Conservation (phyloP, 1,139 yeast genomes). For the Ogataea hybrid region DNA sequence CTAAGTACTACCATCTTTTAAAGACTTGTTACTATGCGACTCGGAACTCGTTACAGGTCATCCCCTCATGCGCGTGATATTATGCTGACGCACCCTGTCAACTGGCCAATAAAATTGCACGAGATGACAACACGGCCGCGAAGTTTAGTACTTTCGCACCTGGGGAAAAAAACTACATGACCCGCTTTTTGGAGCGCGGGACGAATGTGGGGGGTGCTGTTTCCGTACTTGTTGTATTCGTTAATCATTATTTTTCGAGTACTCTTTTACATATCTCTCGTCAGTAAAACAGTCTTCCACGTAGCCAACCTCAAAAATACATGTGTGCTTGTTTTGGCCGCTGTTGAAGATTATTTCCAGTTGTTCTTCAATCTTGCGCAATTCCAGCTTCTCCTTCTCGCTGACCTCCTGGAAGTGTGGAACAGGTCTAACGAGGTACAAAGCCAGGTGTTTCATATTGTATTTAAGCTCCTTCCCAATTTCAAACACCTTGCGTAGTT, state of each 20-base stretch:
- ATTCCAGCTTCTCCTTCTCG: conserved; percentile 10
- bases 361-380: conserved; percentile 5
- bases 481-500: conserved; percentile 27
- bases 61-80: conserved; percentile 16
- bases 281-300: conserved; percentile 24
- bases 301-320: conserved; percentile 25
- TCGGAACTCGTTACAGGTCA: conserved; percentile 7
- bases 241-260: conserved; percentile 14
- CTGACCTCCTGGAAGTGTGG: neutral
- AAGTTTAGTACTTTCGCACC: conserved; percentile 7
- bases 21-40: neutral
- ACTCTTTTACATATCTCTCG: conserved; percentile 14
- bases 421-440: conserved; percentile 21
- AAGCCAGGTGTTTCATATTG: conserved; percentile 19
- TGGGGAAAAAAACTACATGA: conserved; percentile 11
- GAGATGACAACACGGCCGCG: conserved; percentile 14
- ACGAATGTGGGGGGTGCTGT: conserved; percentile 3
- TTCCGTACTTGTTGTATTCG: conserved; percentile 1
- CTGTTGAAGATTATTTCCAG: conserved; percentile 19
- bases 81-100: conserved; percentile 10
- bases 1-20: neutral
- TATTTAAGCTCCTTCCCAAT: conserved; percentile 12
- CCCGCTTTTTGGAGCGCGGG: conserved; percentile 10
- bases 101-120: conserved; percentile 13
- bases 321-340: conserved; percentile 15